Conservation (phyloP, 1,284 basidiomycete genomes). For the Microbotryum lychnidis-dioicae region DNA sequence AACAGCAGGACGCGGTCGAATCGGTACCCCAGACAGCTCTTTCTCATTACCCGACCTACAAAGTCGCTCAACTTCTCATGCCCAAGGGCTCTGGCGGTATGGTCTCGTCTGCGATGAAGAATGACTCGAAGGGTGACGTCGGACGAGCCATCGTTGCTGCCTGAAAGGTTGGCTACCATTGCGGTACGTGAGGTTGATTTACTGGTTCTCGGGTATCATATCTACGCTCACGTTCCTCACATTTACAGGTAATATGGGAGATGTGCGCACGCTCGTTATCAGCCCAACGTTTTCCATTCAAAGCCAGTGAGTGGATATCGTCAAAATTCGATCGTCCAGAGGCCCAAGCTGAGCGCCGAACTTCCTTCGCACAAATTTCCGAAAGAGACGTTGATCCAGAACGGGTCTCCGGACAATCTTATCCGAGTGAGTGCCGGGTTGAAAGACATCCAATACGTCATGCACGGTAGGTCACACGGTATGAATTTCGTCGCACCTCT, state of each 20-base stretch:
- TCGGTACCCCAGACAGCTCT: constrained; percentile 61
- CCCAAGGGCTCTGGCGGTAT: constrained; percentile 61
- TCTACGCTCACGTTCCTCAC: no score
- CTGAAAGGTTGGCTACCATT: constrained; percentile 15
- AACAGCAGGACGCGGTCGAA: constrained; percentile 56
- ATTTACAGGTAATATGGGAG: not conserved
- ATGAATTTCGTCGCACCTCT: no score
- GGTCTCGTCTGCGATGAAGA: constrained; percentile 70
- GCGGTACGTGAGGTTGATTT: constrained; percentile 52
- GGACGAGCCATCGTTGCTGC: constrained; percentile 57
- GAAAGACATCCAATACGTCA: constrained; percentile 73
- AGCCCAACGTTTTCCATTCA: constrained; percentile 59
- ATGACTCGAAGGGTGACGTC: constrained; percentile 49
- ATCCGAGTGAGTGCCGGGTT: constrained; percentile 71
- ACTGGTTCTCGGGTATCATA: constrained; percentile 20
- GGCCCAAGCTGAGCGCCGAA: no score
- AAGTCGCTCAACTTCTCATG: constrained; percentile 49
- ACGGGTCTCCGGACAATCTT: constrained; percentile 71
- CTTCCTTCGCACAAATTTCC: constrained; percentile 41
- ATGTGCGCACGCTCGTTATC: not conserved
- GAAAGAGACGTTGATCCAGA: constrained; percentile 45
- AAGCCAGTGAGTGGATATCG: constrained; percentile 46
- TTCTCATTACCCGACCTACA: constrained; percentile 55
- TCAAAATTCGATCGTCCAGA: no score
- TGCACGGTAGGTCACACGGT: constrained; percentile 36